These are phyloP conservation scores for Pseudogymnoascus sp. DNA, from an alignment of 2,329 filamentous ascomycete species.

Conservation along the genomic window DNA sequence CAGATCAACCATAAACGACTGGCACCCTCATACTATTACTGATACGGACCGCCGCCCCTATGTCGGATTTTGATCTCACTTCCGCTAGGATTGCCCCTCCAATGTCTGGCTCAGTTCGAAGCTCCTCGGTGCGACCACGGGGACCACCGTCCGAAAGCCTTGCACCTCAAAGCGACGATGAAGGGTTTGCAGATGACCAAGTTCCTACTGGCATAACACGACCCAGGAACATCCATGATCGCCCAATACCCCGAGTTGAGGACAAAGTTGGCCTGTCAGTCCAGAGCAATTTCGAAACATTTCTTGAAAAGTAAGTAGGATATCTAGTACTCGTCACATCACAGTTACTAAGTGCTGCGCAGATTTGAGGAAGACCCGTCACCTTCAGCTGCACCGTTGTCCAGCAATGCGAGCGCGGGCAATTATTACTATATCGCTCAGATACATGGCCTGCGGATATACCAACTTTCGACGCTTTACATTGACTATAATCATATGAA, in stretches of 20 bases:
- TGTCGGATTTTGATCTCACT: constrained; percentile 47
- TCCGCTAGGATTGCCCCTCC: constrained; percentile 44
- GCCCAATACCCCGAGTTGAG: constrained; percentile 62
- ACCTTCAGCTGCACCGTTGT: constrained; percentile 54
- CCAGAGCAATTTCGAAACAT: constrained; percentile 70
- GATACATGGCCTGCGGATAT: constrained; percentile 68
- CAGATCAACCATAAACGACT: constrained; percentile 12
- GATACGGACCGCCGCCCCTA: constrained; percentile 39
- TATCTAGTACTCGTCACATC: background rate
- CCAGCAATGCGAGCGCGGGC: constrained; percentile 61
- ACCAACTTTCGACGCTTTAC: constrained; percentile 76
- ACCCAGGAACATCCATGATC: constrained; percentile 37
- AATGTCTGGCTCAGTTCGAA: constrained; percentile 14
- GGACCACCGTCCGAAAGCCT: constrained; percentile 55
- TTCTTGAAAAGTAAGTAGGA: constrained; percentile 62
- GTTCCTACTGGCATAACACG: constrained; percentile 46
- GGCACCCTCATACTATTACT: constrained; percentile 22
- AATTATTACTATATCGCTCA: constrained; percentile 80
- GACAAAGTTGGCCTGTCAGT: constrained; percentile 70
- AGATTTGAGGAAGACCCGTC: constrained; percentile 61
- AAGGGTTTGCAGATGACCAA: constrained; percentile 59
- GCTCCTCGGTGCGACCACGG: constrained; percentile 28
- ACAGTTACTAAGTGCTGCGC: constrained; percentile 27
- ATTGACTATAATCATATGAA: constrained; percentile 81
- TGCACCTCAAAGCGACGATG: constrained; percentile 55